Evolutionary conservation across 2,329 filamentous ascomycete species (phyloP).

Genomic region (Dothiorella sarmentorum): DNA sequence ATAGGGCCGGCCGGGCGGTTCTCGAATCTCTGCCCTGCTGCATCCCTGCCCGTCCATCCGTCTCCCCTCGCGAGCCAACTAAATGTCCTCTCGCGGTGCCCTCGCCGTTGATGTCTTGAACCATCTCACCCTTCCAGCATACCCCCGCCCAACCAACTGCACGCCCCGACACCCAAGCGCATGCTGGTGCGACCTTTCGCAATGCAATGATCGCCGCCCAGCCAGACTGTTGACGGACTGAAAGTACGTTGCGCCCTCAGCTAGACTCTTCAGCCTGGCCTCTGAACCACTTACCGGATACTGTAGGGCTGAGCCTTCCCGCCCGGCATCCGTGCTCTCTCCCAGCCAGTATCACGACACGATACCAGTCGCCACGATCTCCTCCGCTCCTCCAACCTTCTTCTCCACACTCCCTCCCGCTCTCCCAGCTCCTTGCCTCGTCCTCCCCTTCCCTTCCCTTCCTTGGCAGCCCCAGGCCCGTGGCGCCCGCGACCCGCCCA

Average conservation of each 20-base stretch:
- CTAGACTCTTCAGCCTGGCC: slow-evolving; percentile 8
- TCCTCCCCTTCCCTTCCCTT: slow-evolving; percentile 6
- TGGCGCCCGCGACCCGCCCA: slow-evolving; percentile 14
- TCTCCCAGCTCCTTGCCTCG: slow-evolving; percentile 7
- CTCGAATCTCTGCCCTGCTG: slow-evolving; percentile 1
- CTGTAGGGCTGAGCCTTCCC: slow-evolving; percentile 19
- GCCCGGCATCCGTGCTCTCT: slow-evolving; percentile 15
- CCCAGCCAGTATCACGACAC: slow-evolving; percentile 18
- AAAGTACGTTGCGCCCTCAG: background rate
- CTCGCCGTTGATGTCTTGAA: slow-evolving; percentile 1
- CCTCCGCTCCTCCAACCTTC: slow-evolving; percentile 7
- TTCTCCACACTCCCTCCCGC: slow-evolving; percentile 7
- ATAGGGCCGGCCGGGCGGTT: background rate
- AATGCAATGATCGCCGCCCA: slow-evolving; percentile 16
- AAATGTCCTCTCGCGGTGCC: slow-evolving; percentile 7
- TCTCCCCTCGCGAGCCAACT: background rate
- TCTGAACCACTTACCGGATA: slow-evolving; percentile 9
- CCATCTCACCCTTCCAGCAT: too few relatives aligned
- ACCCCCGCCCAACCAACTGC: slow-evolving; percentile 1
- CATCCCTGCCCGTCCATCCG: background rate
- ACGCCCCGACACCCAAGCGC: slow-evolving; percentile 7
- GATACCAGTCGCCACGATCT: background rate
- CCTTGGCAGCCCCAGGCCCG: slow-evolving; percentile 15
- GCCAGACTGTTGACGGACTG: slow-evolving; percentile 9
- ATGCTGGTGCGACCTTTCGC: slow-evolving; percentile 14